A percentile compares a stretch with the other conserved stretches of the same genome.
Conservation (phyloP, 2,329 filamentous ascomycete species). For the Fusarium piperis region DNA sequence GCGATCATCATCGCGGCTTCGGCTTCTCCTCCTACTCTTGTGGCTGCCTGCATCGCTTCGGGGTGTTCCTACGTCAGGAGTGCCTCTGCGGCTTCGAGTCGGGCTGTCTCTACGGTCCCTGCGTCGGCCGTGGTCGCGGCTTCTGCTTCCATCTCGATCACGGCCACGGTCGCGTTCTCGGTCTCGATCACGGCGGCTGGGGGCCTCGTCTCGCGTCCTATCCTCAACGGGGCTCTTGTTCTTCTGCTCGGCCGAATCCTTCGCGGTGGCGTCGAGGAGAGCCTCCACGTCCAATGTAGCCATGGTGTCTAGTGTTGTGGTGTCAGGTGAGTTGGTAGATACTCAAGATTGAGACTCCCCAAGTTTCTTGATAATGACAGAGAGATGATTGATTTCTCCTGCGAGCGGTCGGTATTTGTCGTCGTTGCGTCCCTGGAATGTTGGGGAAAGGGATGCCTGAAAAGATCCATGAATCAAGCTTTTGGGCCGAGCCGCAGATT, state of each 20-base stretch:
- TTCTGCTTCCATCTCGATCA: slow-evolving; percentile 62
- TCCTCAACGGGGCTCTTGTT: slow-evolving; percentile 59
- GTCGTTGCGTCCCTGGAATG: slow-evolving; percentile 8
- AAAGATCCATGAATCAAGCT: slow-evolving; percentile 34
- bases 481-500: slow-evolving; percentile 26
- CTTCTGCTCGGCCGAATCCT: slow-evolving; percentile 63
- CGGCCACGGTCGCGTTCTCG: slow-evolving; percentile 67
- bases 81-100: slow-evolving; percentile 55
- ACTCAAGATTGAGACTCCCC: slow-evolving; percentile 7
- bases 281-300: slow-evolving; percentile 81
- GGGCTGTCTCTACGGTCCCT: slow-evolving; percentile 66
- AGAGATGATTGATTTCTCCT: slow-evolving; percentile 9
- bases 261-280: slow-evolving; percentile 85
- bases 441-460: slow-evolving; percentile 29
- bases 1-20: slow-evolving; percentile 79
- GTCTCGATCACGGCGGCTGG: slow-evolving; percentile 63
- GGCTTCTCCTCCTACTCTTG: slow-evolving; percentile 83
- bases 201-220: slow-evolving; percentile 56
- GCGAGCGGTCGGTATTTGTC: slow-evolving; percentile 19
- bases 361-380: not conserved
- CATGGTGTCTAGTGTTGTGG: slow-evolving; percentile 50
- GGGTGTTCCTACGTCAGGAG: slow-evolving; percentile 71
- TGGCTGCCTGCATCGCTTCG: slow-evolving; percentile 82
- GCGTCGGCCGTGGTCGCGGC: slow-evolving; percentile 60
- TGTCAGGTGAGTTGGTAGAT: slow-evolving; percentile 20